These are phyloP conservation scores for Alliaria petiolata DNA, from an alignment of 345 rosid genomes.

Conservation along the genomic window DNA sequence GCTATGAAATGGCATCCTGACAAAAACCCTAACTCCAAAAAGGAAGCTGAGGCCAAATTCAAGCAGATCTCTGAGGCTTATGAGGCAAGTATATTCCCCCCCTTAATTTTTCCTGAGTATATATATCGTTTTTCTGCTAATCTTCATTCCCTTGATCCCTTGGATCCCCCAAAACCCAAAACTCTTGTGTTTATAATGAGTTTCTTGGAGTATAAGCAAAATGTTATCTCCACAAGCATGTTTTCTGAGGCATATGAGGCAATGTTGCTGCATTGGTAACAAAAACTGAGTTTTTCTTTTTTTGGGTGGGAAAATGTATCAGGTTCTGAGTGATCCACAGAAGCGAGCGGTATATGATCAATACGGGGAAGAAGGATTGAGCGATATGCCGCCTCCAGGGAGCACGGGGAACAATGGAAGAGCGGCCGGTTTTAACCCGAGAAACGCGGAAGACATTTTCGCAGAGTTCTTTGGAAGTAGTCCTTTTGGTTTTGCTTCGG, in stretches of 20 bases:
- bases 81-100: slow-evolving; percentile 45
- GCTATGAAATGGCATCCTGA: slow-evolving; percentile 99
- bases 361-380: slow-evolving; percentile 91
- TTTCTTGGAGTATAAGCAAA: slow-evolving; percentile 26
- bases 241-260: background rate
- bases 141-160: background rate
- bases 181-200: background rate
- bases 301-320: background rate
- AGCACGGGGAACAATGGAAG: slow-evolving; percentile 47
- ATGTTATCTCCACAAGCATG: background rate
- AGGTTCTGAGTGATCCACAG: slow-evolving; percentile 92
- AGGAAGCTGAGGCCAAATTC: slow-evolving; percentile 91
- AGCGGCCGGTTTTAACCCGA: slow-evolving; percentile 72
- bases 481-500: slow-evolving; percentile 76
- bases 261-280: slow-evolving; percentile 9
- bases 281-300: background rate
- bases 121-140: background rate
- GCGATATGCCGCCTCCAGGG: slow-evolving; percentile 67
- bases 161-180: background rate
- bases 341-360: slow-evolving; percentile 76
- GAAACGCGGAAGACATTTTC: slow-evolving; percentile 95
- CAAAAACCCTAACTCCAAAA: slow-evolving; percentile 76
- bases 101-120: too few species aligned
- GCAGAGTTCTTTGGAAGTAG: slow-evolving; percentile 94
- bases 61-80: slow-evolving; percentile 97